Conservation (phyloP, 2,329 filamentous ascomycete species). For the Sporothrix sp. region DNA sequence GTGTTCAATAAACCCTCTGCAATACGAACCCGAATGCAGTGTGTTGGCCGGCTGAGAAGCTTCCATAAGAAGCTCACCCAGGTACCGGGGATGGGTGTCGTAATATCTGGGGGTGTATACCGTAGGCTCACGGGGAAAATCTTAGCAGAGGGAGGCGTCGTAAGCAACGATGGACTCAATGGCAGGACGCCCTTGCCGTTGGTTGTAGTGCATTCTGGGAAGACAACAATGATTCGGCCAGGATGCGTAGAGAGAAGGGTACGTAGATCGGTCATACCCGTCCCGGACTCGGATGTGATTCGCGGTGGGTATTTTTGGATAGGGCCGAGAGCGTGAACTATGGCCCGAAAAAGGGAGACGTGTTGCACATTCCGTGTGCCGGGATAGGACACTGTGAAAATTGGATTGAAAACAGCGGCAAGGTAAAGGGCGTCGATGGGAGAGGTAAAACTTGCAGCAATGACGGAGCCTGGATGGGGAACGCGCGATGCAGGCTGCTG, state of each 20-base stretch:
- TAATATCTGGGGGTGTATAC: conserved; percentile 82
- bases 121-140: conserved; percentile 88
- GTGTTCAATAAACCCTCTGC: conserved; percentile 62
- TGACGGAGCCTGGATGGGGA: conserved; percentile 69
- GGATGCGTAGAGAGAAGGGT: conserved; percentile 59
- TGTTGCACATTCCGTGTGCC: conserved; percentile 61
- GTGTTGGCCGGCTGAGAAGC: conserved; percentile 72
- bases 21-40: conserved; percentile 83
- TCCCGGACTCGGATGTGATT: conserved; percentile 21
- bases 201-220: conserved; percentile 89
- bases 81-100: conserved; percentile 72
- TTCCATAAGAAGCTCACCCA: conserved; percentile 75
- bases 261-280: conserved; percentile 45
- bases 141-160: conserved; percentile 54
- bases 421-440: conserved; percentile 91
- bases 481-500: conserved; percentile 64
- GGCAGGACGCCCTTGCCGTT: conserved; percentile 87
- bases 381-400: conserved; percentile 84
- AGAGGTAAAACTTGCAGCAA: conserved; percentile 84
- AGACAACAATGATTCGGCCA: conserved; percentile 68
- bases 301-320: conserved; percentile 38
- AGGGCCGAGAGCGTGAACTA: conserved; percentile 59
- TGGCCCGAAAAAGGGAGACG: conserved; percentile 66
- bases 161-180: conserved; percentile 66
- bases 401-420: conserved; percentile 88